A percentile compares a stretch with the other conserved stretches of the same genome.
Evolutionary conservation across 495 filamentous ascomycete species (phyloP).

Genomic region (Podospora comata): DNA sequence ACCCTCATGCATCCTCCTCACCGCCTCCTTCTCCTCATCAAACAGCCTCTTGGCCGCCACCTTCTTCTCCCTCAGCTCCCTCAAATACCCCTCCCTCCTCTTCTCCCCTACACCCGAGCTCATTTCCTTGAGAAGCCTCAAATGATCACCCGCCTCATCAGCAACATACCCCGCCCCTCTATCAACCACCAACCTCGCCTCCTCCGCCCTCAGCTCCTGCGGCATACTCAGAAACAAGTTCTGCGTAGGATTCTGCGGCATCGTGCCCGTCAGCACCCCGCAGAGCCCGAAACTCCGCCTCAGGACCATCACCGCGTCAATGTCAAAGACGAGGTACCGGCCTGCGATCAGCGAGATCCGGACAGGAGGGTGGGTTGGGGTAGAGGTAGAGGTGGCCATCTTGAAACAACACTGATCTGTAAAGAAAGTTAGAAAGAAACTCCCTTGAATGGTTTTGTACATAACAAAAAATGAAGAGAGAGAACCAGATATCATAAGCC

Average conservation of each 20-base stretch:
- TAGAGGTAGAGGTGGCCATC: neutral
- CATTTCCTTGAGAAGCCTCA: slow-evolving; percentile 55
- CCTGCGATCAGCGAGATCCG: slow-evolving; percentile 79
- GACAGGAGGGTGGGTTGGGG: slow-evolving; percentile 33
- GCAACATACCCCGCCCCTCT: slow-evolving; percentile 73
- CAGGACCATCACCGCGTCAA: slow-evolving; percentile 74
- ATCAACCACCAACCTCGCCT: slow-evolving; percentile 79
- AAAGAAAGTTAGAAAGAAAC: slow-evolving; percentile 26
- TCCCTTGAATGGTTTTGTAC: slow-evolving; percentile 8
- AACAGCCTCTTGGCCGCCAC: slow-evolving; percentile 39
- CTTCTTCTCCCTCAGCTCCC: slow-evolving; percentile 40
- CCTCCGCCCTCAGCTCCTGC: slow-evolving; percentile 84
- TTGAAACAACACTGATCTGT: neutral
- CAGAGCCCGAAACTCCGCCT: slow-evolving; percentile 80
- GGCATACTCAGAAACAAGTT: slow-evolving; percentile 92
- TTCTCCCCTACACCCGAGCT: slow-evolving; percentile 34
- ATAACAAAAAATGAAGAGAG: slow-evolving; percentile 10
- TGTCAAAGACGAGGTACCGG: slow-evolving; percentile 86
- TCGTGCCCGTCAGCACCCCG: slow-evolving; percentile 79
- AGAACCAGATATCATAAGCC: slow-evolving; percentile 31
- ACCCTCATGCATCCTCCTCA: slow-evolving; percentile 33
- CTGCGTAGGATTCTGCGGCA: slow-evolving; percentile 89
- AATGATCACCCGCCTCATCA: slow-evolving; percentile 69
- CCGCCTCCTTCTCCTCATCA: slow-evolving; percentile 37
- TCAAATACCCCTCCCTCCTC: slow-evolving; percentile 49